Evolutionary conservation across 768 basidiomycete species (phyloP), one percentile per base, ranked within the genome.

Genomic region (Lactarius vividus): DNA sequence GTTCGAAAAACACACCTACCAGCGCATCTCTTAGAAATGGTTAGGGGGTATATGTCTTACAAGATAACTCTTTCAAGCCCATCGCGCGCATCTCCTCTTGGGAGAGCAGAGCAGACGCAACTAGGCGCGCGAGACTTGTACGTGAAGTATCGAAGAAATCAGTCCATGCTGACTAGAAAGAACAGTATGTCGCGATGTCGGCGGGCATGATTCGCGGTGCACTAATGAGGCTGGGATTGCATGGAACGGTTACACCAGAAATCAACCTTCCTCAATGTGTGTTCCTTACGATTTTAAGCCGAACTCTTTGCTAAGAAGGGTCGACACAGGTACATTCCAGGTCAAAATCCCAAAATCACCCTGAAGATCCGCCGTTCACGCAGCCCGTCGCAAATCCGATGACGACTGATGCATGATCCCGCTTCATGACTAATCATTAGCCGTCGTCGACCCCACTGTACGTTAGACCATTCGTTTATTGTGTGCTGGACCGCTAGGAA

Each of bases 1-100:
- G 31, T 29, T 33, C 40, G 49, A 23, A 35, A 62, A 9, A 33
- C 31, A 8, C 15, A 11, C n/a, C 39, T 7, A 37, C 26, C 56
- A 28, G 57, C 18, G 6, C 13, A 28, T 55, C 18, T 63, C 15
- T 55, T 23, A 54, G 16, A 46, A 31, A 13, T 39, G 31, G 28
- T 6, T 37, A 96, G 94, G 95, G 95, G 5, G 87, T 96, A 18
- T 97, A 95, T 68, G 96, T 97, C 4, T 81, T 98, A 1, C 94
- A 96, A 76, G 95, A 97, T 70, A 93, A 94, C 71, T 76, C 86
- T 0, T 97, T 97, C 79, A 94, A 89, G 71, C 92, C 96, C 0
- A 85, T 96, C 49, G 76, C 85, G 4, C 85, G 91, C 42, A 75
- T 96, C 49, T 94, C 94, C 2, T 91, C 92, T 1, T 88, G 88